A percentile compares a stretch with the other conserved stretches of the same genome.
Conservation (phyloP, 768 basidiomycete species). For the Paxillus rubicundulus region DNA sequence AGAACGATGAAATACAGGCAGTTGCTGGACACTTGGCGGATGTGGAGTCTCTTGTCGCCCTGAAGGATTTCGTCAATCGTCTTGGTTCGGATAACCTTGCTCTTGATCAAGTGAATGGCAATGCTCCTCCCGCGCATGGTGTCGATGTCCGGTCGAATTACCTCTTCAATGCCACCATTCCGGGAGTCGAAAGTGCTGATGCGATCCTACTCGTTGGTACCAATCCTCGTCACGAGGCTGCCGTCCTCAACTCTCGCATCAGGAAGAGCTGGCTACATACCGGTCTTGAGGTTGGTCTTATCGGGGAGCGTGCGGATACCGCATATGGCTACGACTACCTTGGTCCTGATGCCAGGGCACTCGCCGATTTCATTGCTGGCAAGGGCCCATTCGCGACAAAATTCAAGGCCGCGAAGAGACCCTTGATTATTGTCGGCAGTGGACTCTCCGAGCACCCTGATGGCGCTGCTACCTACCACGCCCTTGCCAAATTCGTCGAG, state of each 20-base stretch:
- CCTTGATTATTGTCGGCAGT: slow-evolving; percentile 91
- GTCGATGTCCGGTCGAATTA: slow-evolving; percentile 95
- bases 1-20: slow-evolving; percentile 91
- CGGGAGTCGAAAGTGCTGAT: slow-evolving; percentile 88
- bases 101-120: slow-evolving; percentile 71
- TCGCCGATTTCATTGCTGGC: slow-evolving; percentile 74
- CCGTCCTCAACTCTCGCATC: slow-evolving; percentile 95
- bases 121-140: slow-evolving; percentile 68
- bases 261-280: slow-evolving; percentile 92
- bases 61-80: slow-evolving; percentile 91
- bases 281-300: slow-evolving; percentile 79
- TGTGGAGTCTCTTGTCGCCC: slow-evolving; percentile 87
- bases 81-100: slow-evolving; percentile 93
- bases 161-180: slow-evolving; percentile 91
- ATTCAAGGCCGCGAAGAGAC: slow-evolving; percentile 87
- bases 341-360: slow-evolving; percentile 69
- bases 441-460: slow-evolving; percentile 83
- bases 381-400: slow-evolving; percentile 79
- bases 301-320: slow-evolving; percentile 89
- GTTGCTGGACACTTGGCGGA: slow-evolving; percentile 92
- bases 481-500: slow-evolving; percentile 77
- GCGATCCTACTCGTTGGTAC: slow-evolving; percentile 92
- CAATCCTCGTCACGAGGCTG: slow-evolving; percentile 95
- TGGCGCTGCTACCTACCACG: slow-evolving; percentile 72
- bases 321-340: slow-evolving; percentile 93